Evolutionary conservation across 1,284 basidiomycete species (phyloP).

Genomic region (Volvariella surrecta): DNA sequence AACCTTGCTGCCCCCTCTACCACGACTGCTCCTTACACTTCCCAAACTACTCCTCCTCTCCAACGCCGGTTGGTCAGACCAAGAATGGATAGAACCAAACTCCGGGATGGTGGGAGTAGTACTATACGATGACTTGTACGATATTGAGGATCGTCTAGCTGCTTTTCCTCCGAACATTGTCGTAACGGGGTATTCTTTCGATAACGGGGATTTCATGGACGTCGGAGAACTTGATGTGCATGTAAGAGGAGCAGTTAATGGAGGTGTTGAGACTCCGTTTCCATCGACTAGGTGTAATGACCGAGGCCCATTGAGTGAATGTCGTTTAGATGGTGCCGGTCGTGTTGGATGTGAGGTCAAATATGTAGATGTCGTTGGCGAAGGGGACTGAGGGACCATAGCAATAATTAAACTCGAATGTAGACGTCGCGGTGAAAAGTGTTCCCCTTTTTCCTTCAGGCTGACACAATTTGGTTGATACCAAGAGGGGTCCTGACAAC

Average conservation of each 20-base stretch:
- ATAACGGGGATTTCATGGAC: slow-evolving; percentile 7
- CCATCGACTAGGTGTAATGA: slow-evolving; percentile 14
- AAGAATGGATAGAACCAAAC: no score
- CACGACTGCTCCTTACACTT: not conserved
- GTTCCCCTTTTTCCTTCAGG: no score
- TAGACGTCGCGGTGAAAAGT: no score
- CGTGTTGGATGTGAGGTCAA: not conserved
- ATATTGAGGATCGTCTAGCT: slow-evolving; percentile 5
- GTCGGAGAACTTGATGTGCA: not conserved
- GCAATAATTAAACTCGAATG: no score
- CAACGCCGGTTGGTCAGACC: not conserved
- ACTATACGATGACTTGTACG: slow-evolving; percentile 1
- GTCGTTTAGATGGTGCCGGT: slow-evolving; percentile 9
- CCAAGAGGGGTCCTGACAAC: no score
- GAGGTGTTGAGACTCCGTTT: not conserved
- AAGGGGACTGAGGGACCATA: not conserved
- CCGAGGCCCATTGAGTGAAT: slow-evolving; percentile 11
- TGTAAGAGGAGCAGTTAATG: slow-evolving; percentile 6
- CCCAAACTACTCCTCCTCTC: slow-evolving; percentile 3
- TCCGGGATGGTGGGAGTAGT: no score
- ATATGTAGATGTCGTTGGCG: not conserved
- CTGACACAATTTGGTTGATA: no score
- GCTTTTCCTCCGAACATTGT: not conserved
- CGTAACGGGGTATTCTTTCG: no score
- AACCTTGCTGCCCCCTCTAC: slow-evolving; percentile 1